Conservation (phyloP, 2,329 filamentous ascomycete genomes). For the Aspergillus calidoustus region DNA sequence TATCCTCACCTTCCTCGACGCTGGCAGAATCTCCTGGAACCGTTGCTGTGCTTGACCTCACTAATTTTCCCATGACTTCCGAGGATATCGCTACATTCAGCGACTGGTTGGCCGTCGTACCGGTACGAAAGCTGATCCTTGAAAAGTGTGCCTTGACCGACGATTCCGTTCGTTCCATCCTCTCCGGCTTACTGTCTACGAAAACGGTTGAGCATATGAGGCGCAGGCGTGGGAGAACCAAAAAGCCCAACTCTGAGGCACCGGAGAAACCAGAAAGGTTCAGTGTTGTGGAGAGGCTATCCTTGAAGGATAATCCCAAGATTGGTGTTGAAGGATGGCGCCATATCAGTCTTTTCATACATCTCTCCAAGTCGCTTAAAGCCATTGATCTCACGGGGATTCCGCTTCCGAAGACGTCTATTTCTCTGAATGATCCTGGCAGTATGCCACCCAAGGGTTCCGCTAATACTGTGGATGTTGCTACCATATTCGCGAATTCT, state of each 20-base stretch:
- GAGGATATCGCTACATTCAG: conserved; percentile 85
- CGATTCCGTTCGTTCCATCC: conserved; percentile 81
- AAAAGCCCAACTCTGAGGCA: conserved; percentile 42
- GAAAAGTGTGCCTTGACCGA: conserved; percentile 88
- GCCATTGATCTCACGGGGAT: conserved; percentile 86
- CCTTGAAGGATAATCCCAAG: conserved; percentile 85
- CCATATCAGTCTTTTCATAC: conserved; percentile 84
- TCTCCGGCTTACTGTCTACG: conserved; percentile 82
- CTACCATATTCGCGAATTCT: conserved; percentile 72
- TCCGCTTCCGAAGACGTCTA: conserved; percentile 65
- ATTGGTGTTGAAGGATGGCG: conserved; percentile 89
- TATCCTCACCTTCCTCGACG: conserved; percentile 71
- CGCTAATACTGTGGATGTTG: conserved; percentile 54
- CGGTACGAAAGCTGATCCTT: conserved; percentile 81
- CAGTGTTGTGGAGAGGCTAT: conserved; percentile 83
- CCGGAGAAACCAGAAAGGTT: conserved; percentile 40
- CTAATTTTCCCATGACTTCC: conserved; percentile 80
- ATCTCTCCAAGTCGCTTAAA: conserved; percentile 86
- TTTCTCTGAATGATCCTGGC: conserved; percentile 31
- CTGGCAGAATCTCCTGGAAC: conserved; percentile 70
- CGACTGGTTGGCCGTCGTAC: conserved; percentile 92
- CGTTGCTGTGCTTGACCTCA: conserved; percentile 81
- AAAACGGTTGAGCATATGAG: conserved; percentile 67
- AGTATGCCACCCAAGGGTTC: conserved; percentile 20
- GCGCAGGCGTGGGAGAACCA: conserved; percentile 49